Evolutionary conservation across 352 stramenopile species (phyloP), one percentile per base, ranked within the genome.

Genomic region (Phytophthora fragariae): DNA sequence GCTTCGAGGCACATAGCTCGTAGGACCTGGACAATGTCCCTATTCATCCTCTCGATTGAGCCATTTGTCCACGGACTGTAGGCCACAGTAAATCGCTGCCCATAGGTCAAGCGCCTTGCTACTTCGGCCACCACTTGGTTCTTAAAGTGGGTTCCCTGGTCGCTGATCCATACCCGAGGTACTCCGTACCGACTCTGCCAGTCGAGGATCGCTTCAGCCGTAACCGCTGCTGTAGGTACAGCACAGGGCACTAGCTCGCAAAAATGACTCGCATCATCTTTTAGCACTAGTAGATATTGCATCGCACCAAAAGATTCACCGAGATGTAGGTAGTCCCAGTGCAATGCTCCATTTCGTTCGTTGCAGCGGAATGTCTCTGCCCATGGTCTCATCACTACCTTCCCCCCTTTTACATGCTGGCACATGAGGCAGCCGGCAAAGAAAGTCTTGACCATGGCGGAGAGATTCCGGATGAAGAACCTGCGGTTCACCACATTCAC

Each of bases 31-130:
- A 83, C 12, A 10, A 80, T 60, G 44, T 85, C 72, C 3, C 66
- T 54, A 24, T 80, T 85, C n/a, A 82, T 3, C 1, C 75, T 47
- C 39, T 83, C 72, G 0, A 81, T 66, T 0, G 61, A 67, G 1
- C 72, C 78, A 62, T 81, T 83, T 7, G 70, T 73, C 79, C 76
- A 82, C 8, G 70, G 73, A 2, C 31, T 57, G 55, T 82, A 82
- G 0, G 70, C 68, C 8, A 73, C 15, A 5, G 66, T 66, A 24
- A 82, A 73, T 0, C 62, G 12, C 31, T 85, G 78, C 0, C 70
- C 0, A 11, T 27, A 29, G 1, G 37, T 50, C 0, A 82, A 41
- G 0, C 57, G 35, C 24, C 15, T 64, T 6, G 31, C 21, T 6
- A 82, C 19, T 47, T 79, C 68, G 8, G 21, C 12, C 7, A 82